Percentiles rank a stretch among this genome's conserved stretches.
Conservation (phyloP, 331 rosid species). For the Malus hybrid region DNA sequence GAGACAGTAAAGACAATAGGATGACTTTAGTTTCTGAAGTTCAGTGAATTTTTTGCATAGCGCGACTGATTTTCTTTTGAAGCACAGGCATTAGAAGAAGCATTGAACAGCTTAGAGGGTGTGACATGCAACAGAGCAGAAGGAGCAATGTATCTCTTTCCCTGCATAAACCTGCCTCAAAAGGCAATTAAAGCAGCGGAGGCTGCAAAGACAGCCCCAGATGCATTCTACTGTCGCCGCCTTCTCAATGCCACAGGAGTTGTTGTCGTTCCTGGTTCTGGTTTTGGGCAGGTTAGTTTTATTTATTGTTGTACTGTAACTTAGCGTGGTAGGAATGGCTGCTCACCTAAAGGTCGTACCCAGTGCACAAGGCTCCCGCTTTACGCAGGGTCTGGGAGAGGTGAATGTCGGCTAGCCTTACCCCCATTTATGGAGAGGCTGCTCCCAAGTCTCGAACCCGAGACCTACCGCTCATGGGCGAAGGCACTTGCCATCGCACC, state of each 20-base stretch:
- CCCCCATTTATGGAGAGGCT: no score
- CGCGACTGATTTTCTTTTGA: neutral
- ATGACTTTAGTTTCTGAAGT: neutral
- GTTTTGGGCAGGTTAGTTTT: constrained; percentile 85
- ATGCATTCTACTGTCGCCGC: constrained; percentile 65
- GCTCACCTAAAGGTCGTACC: no score
- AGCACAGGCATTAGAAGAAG: constrained; percentile 63
- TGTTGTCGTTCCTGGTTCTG: constrained; percentile 92
- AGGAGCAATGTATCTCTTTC: constrained; percentile 97
- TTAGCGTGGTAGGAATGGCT: neutral
- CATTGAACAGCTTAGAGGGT: constrained; percentile 72
- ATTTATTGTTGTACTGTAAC: neutral
- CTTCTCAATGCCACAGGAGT: constrained; percentile 87
- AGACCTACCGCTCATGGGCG: no score
- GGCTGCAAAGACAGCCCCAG: constrained; percentile 61
- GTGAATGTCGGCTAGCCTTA: no score
- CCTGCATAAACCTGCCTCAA: constrained; percentile 52
- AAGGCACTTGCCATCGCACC: no score
- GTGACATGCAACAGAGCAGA: constrained; percentile 92
- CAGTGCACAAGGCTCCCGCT: no score
- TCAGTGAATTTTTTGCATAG: neutral
- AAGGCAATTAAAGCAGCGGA: constrained; percentile 88
- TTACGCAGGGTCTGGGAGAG: no score
- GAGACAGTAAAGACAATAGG: neutral
- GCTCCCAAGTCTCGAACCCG: no score